Conservation (phyloP, 768 basidiomycete genomes). For the Dentipellis fragilis region DNA sequence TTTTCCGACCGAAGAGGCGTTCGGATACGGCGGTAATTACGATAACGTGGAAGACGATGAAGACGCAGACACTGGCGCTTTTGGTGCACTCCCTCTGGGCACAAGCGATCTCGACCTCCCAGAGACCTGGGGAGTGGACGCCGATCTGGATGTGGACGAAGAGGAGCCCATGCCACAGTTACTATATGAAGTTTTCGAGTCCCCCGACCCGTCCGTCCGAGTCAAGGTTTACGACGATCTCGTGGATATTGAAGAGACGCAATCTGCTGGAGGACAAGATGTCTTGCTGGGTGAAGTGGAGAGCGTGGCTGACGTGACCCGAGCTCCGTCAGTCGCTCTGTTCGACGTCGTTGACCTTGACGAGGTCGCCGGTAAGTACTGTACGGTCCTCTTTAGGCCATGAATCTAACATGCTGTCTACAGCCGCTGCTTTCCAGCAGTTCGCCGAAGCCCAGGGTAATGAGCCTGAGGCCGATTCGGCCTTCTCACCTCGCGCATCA, state of each 20-base stretch:
- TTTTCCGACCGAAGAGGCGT: background rate
- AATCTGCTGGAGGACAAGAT: background rate
- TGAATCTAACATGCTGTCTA: too few species aligned
- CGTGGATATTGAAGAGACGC: background rate
- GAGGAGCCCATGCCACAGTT: background rate
- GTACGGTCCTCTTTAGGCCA: too few species aligned
- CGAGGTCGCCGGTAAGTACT: background rate
- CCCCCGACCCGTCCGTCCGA: background rate
- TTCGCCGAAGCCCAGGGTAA: too few species aligned
- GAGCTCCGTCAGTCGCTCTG: background rate
- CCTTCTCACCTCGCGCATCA: background rate
- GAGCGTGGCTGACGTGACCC: background rate
- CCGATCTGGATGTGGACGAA: conserved; percentile 1
- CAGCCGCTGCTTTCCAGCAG: too few species aligned
- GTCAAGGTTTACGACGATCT: background rate
- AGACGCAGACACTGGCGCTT: conserved; percentile 2
- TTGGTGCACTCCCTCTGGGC: conserved; percentile 7
- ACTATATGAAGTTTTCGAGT: conserved; percentile 4
- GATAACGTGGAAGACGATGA: conserved; percentile 4
- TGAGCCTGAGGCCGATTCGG: too few species aligned
- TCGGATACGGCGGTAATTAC: background rate
- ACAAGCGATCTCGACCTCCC: conserved; percentile 12
- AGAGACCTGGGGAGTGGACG: conserved; percentile 3
- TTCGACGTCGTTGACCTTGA: background rate
- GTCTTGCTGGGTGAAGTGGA: background rate